A percentile compares a stretch with the other conserved stretches of the same genome.
phyloP scores from a whole-genome alignment of 805 yeast genomes.

The Metschnikowia amazonensis region DNA sequence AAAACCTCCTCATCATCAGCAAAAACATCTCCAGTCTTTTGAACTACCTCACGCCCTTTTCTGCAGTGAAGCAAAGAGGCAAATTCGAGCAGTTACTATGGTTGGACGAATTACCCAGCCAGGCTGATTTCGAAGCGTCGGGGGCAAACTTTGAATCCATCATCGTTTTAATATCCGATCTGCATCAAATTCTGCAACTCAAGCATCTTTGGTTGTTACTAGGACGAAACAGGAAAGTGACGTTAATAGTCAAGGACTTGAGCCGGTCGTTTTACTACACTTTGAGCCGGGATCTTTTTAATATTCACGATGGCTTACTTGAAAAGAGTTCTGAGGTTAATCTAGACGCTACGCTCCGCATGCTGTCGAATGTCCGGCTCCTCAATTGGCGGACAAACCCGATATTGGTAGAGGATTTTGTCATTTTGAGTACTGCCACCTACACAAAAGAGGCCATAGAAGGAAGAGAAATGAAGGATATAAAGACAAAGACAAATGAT shows the following conservation, averaged over 20 bases:
- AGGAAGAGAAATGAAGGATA: no score
- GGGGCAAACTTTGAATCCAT: slow-evolving; percentile 6
- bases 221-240: slow-evolving; percentile 15
- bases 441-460: neutral
- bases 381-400: slow-evolving; percentile 45
- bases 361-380: slow-evolving; percentile 41
- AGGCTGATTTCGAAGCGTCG: neutral
- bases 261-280: slow-evolving; percentile 30
- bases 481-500: no score
- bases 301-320: slow-evolving; percentile 13
- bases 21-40: slow-evolving; percentile 44
- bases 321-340: slow-evolving; percentile 13
- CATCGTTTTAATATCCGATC: slow-evolving; percentile 7
- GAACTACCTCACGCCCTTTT: slow-evolving; percentile 55
- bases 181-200: slow-evolving; percentile 7
- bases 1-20: slow-evolving; percentile 39
- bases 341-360: slow-evolving; percentile 14
- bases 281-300: slow-evolving; percentile 24
- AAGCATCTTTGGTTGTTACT: slow-evolving; percentile 9
- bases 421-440: slow-evolving; percentile 23
- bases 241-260: slow-evolving; percentile 35
- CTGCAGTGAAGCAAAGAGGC: slow-evolving; percentile 46
- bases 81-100: slow-evolving; percentile 31
- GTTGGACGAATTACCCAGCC: slow-evolving; percentile 12
- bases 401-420: slow-evolving; percentile 34